Evolutionary conservation across 2,329 filamentous ascomycete species (phyloP), one percentile per base, ranked within the genome.

Genomic region (Xenoacremonium recifei): DNA sequence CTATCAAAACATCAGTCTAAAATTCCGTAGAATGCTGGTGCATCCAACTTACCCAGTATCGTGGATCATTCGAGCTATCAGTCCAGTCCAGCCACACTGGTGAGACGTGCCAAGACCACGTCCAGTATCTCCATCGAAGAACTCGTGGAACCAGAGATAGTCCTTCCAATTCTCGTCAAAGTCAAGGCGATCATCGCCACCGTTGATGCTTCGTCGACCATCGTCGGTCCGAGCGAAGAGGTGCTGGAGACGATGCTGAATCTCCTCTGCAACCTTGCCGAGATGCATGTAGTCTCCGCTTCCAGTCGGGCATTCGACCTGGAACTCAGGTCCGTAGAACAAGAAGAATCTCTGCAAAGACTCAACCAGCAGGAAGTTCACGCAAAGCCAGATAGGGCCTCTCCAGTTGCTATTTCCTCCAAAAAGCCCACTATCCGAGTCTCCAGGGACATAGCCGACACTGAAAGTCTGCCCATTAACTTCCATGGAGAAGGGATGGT

Each of bases 371-470:
- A 97, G 70, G 70, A 96, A 96, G 68, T 97, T 97, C 69, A 96
- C 90, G 49, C 89, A 93, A 36, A 96, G 77, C 92, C 92, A 97
- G 55, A 96, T 92, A 0, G 93, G 92, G 1, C 87, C 92, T 69
- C 92, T 82, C 92, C 92, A 97, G 68, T 97, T 97, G 66, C 90
- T 96, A 77, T 97, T 97, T 53, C 92, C 92, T 39, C 92, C 92
- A 59, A 97, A 97, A 5, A 97, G 78, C 4, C 89, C 89, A 58
- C 88, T 96, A 69, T 97, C 91, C 1, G 92, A 96, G 62, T 97
- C 92, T n/a, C 92, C 93, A 2, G 93, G 84, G 15, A 97, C 82
- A 60, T 97, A 97, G 55, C 83, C 80, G 30, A 97, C 92, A 43
- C 83, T 80, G 71, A 96, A 97, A 21, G 77, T 78, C 63, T 96